phyloP scores from a whole-genome alignment of 345 rosid genomes.

The Arabidopsis arenosa region DNA sequence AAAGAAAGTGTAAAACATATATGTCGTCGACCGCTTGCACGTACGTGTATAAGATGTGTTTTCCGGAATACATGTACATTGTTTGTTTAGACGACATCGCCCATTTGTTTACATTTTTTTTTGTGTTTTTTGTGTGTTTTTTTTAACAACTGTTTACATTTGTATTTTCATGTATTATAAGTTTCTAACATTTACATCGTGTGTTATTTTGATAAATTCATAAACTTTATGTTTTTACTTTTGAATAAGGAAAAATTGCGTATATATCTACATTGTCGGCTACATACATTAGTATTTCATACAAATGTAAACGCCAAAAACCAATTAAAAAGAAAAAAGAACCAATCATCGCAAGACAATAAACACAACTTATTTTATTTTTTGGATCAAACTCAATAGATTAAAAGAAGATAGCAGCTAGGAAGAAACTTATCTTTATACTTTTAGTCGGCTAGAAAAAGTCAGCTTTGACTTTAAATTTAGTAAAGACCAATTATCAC shows the following conservation, averaged over 20 bases:
- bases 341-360: constrained; percentile 6
- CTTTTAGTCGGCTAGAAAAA: constrained; percentile 22
- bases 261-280: constrained; percentile 11
- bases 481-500: neutral
- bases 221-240: neutral
- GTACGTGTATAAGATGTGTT: neutral
- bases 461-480: constrained; percentile 32
- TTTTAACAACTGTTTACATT: neutral
- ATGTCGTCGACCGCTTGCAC: neutral
- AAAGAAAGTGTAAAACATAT: constrained; percentile 1
- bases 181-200: neutral
- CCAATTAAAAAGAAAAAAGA: neutral
- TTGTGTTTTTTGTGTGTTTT: no score
- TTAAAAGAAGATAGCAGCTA: no score
- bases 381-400: no score
- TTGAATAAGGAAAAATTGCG: neutral
- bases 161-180: neutral
- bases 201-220: neutral
- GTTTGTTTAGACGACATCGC: constrained; percentile 8
- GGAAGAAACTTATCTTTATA: neutral
- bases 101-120: neutral
- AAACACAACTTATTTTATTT: no score
- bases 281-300: constrained; percentile 8
- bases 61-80: neutral
- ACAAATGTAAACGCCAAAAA: neutral